phyloP scores from a whole-genome alignment of 257 asterid species.

The Eustoma russellianum region DNA sequence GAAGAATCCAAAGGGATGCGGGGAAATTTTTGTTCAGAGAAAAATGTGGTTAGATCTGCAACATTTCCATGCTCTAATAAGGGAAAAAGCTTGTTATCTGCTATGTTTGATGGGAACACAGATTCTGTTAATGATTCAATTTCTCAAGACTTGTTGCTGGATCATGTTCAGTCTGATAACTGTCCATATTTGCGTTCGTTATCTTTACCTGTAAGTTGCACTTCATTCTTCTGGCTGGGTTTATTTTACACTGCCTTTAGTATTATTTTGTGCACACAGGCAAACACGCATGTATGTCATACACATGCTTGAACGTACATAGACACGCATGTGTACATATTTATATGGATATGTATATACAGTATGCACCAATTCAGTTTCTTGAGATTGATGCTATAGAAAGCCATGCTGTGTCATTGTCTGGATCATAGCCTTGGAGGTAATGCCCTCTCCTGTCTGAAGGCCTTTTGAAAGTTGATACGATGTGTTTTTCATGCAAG shows the following conservation, averaged over 20 bases:
- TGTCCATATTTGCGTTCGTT: conserved; percentile 27
- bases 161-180: conserved; percentile 19
- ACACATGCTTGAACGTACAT: too few species aligned
- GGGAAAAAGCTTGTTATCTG: conserved; percentile 14
- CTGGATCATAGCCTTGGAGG: too few species aligned
- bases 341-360: too few species aligned
- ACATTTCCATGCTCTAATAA: conserved; percentile 37
- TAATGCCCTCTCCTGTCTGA: too few species aligned
- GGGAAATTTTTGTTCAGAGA: conserved; percentile 22
- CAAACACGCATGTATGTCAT: too few species aligned
- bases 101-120: conserved; percentile 13
- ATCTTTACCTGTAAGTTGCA: conserved; percentile 69
- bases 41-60: conserved; percentile 37
- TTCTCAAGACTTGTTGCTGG: conserved; percentile 17
- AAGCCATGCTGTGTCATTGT: too few species aligned
- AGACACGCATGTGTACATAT: too few species aligned
- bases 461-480: too few species aligned
- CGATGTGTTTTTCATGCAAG: too few species aligned
- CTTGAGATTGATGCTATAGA: too few species aligned
- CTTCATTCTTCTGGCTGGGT: background rate
- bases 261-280: too few species aligned
- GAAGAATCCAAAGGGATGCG: conserved; percentile 13
- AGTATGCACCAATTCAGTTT: too few species aligned
- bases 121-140: conserved; percentile 17
- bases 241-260: background rate